Conservation (phyloP, 257 asterid species). For the Solanum chiquidenum region DNA sequence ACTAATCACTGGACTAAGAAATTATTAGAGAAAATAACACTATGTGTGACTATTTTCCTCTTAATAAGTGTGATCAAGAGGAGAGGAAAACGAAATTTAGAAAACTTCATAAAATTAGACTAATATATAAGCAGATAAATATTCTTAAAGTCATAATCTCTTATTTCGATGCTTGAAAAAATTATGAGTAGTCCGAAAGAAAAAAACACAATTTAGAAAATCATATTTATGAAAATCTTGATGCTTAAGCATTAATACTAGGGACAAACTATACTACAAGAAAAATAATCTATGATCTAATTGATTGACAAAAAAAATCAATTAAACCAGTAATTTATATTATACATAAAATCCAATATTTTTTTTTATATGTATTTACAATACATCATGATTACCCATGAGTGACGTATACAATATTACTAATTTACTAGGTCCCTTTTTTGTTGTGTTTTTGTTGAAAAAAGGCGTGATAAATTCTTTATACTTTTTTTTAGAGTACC, state of each 20-base stretch:
- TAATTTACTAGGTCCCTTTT: background rate
- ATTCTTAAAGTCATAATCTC: background rate
- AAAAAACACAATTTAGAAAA: too few species aligned
- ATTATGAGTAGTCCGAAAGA: background rate
- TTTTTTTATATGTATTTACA: background rate
- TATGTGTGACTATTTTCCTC: background rate
- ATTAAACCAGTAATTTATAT: background rate
- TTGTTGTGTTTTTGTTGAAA: background rate
- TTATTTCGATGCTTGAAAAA: too few species aligned
- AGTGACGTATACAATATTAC: background rate
- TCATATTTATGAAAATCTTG: background rate
- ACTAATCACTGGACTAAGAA: background rate
- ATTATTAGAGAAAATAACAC: background rate
- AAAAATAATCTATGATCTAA: background rate
- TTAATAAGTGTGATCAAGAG: background rate
- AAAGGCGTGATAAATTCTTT: background rate
- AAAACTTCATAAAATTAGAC: background rate
- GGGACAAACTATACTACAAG: background rate
- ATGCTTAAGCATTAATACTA: background rate
- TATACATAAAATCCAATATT: background rate
- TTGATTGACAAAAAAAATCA: background rate
- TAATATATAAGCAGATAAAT: background rate
- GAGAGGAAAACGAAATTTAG: background rate
- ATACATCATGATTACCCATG: background rate
- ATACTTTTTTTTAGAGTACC: background rate